phyloP scores from a whole-genome alignment of 768 basidiomycete species.

The Pulveroboletus sp. region DNA sequence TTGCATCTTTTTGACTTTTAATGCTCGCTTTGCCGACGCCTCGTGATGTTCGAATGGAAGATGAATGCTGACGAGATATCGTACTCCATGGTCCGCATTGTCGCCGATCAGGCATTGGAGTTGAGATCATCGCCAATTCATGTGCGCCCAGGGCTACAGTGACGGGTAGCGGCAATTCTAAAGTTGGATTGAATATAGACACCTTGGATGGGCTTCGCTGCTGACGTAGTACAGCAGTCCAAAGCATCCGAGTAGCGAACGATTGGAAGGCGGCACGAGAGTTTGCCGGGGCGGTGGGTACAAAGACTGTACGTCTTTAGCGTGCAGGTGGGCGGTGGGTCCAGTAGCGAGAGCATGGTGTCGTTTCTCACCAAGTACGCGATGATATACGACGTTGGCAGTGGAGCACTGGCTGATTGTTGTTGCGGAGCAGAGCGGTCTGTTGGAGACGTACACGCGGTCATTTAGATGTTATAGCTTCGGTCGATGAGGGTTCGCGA shows the following conservation, averaged over 20 bases:
- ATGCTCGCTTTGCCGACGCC: background rate
- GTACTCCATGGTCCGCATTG: constrained; percentile 5
- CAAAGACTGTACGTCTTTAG: background rate
- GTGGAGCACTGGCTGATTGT: background rate
- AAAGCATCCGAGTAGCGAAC: background rate
- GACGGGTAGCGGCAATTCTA: constrained; percentile 18
- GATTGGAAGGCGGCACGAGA: background rate
- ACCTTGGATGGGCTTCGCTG: background rate
- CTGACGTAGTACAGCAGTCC: too few relatives aligned
- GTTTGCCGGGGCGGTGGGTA: background rate
- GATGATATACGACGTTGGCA: background rate
- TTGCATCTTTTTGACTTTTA: too few relatives aligned
- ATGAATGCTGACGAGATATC: constrained; percentile 2
- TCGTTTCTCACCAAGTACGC: constrained; percentile 22
- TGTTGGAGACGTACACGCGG: constrained; percentile 4
- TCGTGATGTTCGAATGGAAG: constrained; percentile 1
- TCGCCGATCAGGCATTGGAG: constrained; percentile 21
- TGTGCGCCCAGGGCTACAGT: constrained; percentile 27
- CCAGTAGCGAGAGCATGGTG: constrained; percentile 21
- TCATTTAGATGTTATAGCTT: background rate
- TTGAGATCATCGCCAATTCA: constrained; percentile 18
- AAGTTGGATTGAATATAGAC: constrained; percentile 3
- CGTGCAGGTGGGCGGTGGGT: too few relatives aligned
- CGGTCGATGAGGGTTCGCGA: constrained; percentile 9
- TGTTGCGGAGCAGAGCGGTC: background rate